Conservation (phyloP, 2,329 filamentous ascomycete genomes). For the Colletotrichum sublineola region DNA sequence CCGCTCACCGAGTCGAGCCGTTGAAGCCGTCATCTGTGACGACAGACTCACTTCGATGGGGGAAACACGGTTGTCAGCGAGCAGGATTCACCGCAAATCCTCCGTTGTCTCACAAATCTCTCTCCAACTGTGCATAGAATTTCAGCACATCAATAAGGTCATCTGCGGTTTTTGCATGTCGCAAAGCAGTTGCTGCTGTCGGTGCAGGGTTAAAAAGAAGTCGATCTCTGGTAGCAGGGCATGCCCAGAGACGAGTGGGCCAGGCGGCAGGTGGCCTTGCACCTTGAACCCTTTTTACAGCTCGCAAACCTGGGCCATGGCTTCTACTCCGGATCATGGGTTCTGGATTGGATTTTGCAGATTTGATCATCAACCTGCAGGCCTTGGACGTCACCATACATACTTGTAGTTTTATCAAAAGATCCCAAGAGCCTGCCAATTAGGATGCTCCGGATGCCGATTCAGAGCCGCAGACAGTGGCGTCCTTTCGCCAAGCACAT, state of each 20-base stretch:
- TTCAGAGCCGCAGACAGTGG: not conserved
- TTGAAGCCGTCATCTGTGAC: slow-evolving; percentile 1
- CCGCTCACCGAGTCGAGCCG: slow-evolving; percentile 19
- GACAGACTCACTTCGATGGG: not conserved
- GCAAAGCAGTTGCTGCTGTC: slow-evolving; percentile 5
- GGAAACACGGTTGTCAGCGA: not conserved
- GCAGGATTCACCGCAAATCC: slow-evolving; percentile 14
- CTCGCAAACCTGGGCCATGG: slow-evolving; percentile 24
- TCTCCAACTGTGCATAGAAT: not conserved
- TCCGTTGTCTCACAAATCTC: slow-evolving; percentile 7
- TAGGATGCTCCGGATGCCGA: not conserved
- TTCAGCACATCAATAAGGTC: not conserved
- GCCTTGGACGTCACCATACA: not conserved
- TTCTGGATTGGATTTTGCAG: slow-evolving; percentile 17
- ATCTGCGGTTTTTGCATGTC: slow-evolving; percentile 1
- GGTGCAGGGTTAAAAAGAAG: slow-evolving; percentile 17
- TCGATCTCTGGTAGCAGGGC: slow-evolving; percentile 31
- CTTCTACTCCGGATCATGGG: slow-evolving; percentile 14
- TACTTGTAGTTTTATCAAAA: not conserved
- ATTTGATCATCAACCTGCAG: slow-evolving; percentile 5
- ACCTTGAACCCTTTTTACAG: slow-evolving; percentile 6
- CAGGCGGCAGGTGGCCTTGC: slow-evolving; percentile 12
- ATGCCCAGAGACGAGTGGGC: slow-evolving; percentile 28
- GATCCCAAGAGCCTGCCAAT: slow-evolving; percentile 5
- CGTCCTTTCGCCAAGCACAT: not conserved